phyloP scores from a whole-genome alignment of 306 rosid genomes.

The Geum urbanum region DNA sequence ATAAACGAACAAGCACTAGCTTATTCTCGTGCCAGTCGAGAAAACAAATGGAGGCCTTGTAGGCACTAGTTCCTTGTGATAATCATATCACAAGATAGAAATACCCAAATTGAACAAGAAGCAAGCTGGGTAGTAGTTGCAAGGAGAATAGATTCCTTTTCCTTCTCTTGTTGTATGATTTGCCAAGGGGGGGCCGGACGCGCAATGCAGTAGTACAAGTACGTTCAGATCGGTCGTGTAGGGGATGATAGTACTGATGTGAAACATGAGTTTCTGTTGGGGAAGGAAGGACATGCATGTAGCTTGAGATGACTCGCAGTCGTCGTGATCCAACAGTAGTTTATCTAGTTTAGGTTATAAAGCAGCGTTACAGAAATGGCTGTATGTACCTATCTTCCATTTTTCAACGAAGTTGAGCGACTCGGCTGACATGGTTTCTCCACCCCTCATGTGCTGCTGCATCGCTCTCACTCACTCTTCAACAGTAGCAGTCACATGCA shows the following conservation, averaged over 20 bases:
- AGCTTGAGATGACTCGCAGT: not conserved
- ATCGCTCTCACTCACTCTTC: not conserved
- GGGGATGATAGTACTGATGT: not conserved
- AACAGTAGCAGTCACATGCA: not conserved
- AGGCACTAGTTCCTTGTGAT: too few relatives aligned
- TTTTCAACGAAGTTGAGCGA: slow-evolving; percentile 28
- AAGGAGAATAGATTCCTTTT: not conserved
- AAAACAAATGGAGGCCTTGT: too few relatives aligned
- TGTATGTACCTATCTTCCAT: slow-evolving; percentile 16
- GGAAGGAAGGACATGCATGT: not conserved
- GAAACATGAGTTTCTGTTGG: not conserved
- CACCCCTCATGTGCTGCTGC: not conserved
- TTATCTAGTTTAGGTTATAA: slow-evolving; percentile 28
- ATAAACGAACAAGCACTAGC: too few relatives aligned
- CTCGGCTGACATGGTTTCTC: slow-evolving; percentile 14
- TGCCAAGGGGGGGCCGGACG: not conserved
- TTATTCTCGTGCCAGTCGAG: too few relatives aligned
- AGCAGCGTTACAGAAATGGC: slow-evolving; percentile 4
- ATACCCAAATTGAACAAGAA: too few relatives aligned
- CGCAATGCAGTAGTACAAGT: not conserved
- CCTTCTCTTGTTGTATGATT: not conserved
- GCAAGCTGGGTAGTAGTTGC: not conserved
- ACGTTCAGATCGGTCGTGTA: not conserved
- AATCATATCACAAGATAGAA: too few relatives aligned
- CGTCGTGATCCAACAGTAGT: not conserved